Evolutionary conservation across 2,329 filamentous ascomycete genomes (phyloP), one percentile per base, ranked within the genome.

Genomic region (Diaporthe citrichinensis): DNA sequence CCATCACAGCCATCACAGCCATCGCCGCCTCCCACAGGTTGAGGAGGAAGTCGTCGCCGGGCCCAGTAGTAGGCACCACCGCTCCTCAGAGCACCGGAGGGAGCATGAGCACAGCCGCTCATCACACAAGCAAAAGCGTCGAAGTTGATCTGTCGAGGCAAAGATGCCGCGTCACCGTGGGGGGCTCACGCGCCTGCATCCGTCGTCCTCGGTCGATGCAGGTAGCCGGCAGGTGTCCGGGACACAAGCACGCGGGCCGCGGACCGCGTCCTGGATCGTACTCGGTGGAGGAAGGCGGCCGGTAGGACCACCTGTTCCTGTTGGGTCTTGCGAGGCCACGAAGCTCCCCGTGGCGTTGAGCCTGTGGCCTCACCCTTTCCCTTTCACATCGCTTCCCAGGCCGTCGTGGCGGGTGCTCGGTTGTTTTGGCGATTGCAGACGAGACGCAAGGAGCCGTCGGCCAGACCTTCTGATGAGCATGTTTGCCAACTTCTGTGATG

Each of bases 11-110:
- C 46, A 46, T 2, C 34, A 17, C 17, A 49, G 28, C 41, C 36
- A n/a, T 31, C 7, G 4, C 41, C 20, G 23, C 53, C 59, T 76
- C 12, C 8, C 25, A 23, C 28, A 31, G 41, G 67, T 74, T 17
- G 25, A n/a, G 15, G 75, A 76, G 34, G 58, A 74, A 46, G 67
- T 61, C 14, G 67, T n/a, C 49, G 57, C 57, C 10, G 34, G 20
- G 12, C 53, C 57, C 31, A 71, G 41, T 17, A 74, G 67, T 53
- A 49, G 53, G 34, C 36, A 28, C 25, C 23, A 25, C 34, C 25
- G 41, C 25, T 28, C 31, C 5, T 46, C 67, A 20, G 39, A 72
- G 17, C 58, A 59, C 36, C 36, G 12, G 23, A n/a, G 59, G 39
- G 58, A 51, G 1, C 31, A 31, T 31, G 31, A 31, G 31, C 31